Percentiles rank a stretch among this genome's conserved stretches.
Evolutionary conservation across 1,139 yeast species (phyloP).

Genomic region (Debaryomycetaceae sp.): DNA sequence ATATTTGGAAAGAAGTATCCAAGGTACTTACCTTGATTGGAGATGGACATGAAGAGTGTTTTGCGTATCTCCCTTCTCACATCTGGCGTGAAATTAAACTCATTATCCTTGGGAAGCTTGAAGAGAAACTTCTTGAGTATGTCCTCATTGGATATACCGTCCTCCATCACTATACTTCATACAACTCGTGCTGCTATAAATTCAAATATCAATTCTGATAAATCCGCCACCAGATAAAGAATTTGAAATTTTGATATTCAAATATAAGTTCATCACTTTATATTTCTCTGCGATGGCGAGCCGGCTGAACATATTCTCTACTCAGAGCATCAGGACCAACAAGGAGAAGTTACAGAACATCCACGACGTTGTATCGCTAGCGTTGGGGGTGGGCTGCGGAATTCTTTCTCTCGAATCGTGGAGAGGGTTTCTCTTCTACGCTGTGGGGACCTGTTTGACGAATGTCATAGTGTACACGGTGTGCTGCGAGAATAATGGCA

Average conservation of each 20-base stretch:
- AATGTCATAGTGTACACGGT: conserved; percentile 39
- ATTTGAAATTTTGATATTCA: background rate
- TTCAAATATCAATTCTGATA: background rate
- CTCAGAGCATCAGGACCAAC: conserved; percentile 31
- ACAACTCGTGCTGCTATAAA: background rate
- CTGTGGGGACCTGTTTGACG: conserved; percentile 44
- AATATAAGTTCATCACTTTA: background rate
- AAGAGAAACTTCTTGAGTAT: conserved; percentile 27
- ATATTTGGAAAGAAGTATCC: conserved; percentile 46
- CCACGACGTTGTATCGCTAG: conserved; percentile 63
- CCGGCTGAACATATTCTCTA: conserved; percentile 11
- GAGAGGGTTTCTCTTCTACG: conserved; percentile 59
- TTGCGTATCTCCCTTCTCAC: conserved; percentile 43
- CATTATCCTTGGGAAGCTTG: conserved; percentile 27
- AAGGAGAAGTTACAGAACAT: conserved; percentile 45
- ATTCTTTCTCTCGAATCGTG: conserved; percentile 63
- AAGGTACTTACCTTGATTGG: conserved; percentile 48
- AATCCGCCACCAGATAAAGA: conserved; percentile 4
- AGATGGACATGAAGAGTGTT: conserved; percentile 48
- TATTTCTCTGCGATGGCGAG: background rate
- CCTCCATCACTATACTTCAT: conserved; percentile 2
- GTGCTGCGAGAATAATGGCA: conserved; percentile 42
- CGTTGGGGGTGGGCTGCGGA: conserved; percentile 71
- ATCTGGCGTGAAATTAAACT: conserved; percentile 32
- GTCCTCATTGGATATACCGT: conserved; percentile 2